Evolutionary conservation across 768 basidiomycete species (phyloP).

Genomic region (Serpula lacrymans): DNA sequence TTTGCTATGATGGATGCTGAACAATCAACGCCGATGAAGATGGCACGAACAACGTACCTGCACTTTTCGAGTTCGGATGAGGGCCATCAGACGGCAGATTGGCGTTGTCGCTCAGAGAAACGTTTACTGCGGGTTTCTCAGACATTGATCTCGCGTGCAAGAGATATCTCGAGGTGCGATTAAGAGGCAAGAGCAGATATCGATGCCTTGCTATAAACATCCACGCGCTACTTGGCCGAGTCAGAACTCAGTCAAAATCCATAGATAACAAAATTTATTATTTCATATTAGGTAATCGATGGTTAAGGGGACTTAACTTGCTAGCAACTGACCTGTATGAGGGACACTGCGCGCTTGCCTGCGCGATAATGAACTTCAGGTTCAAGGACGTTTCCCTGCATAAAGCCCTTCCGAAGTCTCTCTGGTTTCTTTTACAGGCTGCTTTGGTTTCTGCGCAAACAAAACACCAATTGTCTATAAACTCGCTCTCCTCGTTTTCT

Average conservation of each 20-base stretch:
- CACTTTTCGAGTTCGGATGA: constrained; percentile 34
- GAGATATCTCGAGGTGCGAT: not conserved
- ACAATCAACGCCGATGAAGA: constrained; percentile 5
- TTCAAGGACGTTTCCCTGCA: too few species aligned
- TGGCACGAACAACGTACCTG: constrained; percentile 26
- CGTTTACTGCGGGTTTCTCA: constrained; percentile 2
- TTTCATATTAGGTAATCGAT: too few species aligned
- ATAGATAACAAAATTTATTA: too few species aligned
- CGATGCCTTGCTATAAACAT: constrained; percentile 19
- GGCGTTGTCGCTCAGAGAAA: constrained; percentile 1
- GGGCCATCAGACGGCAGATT: constrained; percentile 7
- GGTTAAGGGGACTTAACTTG: too few species aligned
- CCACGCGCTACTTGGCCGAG: constrained; percentile 10
- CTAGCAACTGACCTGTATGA: too few species aligned
- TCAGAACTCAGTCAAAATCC: constrained; percentile 1
- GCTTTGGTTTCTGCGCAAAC: constrained; percentile 6
- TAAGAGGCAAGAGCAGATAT: constrained; percentile 9
- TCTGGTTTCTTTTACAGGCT: constrained; percentile 5
- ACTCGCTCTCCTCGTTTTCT: constrained; percentile 33
- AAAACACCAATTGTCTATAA: constrained; percentile 31
- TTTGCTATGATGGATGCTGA: constrained; percentile 47
- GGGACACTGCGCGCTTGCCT: too few species aligned
- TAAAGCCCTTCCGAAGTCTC: constrained; percentile 2
- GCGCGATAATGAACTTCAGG: too few species aligned
- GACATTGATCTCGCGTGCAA: constrained; percentile 8